Conservation (phyloP, 805 yeast species). For the Limtongozyma cylindracea region DNA sequence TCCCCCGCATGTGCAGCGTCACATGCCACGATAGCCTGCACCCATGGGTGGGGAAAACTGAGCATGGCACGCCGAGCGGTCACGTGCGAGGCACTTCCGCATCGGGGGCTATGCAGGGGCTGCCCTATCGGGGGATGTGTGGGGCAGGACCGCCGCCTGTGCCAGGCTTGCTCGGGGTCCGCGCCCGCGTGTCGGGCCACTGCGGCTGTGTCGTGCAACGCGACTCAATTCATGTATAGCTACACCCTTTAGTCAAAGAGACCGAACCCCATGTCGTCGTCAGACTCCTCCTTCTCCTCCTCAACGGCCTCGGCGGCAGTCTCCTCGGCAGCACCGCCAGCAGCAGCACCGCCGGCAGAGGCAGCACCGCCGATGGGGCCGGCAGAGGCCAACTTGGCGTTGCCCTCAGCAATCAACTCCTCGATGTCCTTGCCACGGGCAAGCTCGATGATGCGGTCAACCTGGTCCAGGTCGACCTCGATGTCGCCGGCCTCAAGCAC, state of each 20-base stretch:
- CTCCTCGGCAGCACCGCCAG: constrained; percentile 5
- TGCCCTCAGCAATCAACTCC: constrained; percentile 12
- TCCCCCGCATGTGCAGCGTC: too few relatives aligned
- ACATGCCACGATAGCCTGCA: too few relatives aligned
- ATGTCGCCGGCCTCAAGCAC: constrained; percentile 14
- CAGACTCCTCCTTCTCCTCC: constrained; percentile 6
- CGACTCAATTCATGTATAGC: too few relatives aligned
- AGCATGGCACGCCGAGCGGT: too few relatives aligned
- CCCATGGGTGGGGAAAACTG: too few relatives aligned
- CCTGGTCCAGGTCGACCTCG: constrained; percentile 11
- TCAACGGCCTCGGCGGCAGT: constrained; percentile 7
- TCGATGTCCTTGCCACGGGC: constrained; percentile 11
- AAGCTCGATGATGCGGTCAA: constrained; percentile 10
- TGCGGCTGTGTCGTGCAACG: too few relatives aligned
- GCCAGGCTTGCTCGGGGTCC: too few relatives aligned
- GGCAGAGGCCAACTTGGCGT: constrained; percentile 11
- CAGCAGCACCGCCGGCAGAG: constrained; percentile 6
- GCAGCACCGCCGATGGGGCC: constrained; percentile 10
- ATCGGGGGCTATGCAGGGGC: too few relatives aligned
- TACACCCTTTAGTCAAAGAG: constrained; percentile 6
- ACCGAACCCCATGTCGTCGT: constrained; percentile 10
- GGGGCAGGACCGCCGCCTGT: too few relatives aligned
- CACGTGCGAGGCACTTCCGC: too few relatives aligned
- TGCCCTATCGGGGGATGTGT: too few relatives aligned
- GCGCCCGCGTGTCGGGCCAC: too few relatives aligned